Conservation (phyloP, 2,329 filamentous ascomycete genomes). For the Magnaporthales sp. region DNA sequence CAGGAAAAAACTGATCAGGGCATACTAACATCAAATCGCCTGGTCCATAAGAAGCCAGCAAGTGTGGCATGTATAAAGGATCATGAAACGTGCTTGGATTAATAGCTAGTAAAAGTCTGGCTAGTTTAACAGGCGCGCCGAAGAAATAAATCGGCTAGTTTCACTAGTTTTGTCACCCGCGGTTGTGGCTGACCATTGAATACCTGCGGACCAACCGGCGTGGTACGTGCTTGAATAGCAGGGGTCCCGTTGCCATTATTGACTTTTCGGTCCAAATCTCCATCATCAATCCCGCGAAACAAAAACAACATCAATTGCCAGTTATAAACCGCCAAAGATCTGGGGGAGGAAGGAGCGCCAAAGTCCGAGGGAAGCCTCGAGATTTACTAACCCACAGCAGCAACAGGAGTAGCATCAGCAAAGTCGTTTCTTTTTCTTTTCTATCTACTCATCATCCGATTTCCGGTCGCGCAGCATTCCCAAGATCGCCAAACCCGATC, state of each 20-base stretch:
- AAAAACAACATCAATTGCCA: slow-evolving; percentile 5
- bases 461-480: neutral
- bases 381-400: slow-evolving; percentile 3
- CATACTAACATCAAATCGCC: too few species aligned
- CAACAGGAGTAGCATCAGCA: neutral
- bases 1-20: too few species aligned
- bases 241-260: slow-evolving; percentile 2
- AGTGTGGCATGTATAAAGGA: too few species aligned
- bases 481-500: neutral
- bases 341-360: neutral
- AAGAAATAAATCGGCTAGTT: neutral
- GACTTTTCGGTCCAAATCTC: neutral
- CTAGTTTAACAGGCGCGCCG: neutral
- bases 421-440: neutral
- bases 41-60: too few species aligned
- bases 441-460: neutral
- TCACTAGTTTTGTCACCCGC: neutral
- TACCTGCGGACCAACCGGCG: too few species aligned
- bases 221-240: neutral
- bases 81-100: neutral
- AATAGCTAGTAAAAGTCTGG: neutral
- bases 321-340: neutral
- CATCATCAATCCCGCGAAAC: neutral
- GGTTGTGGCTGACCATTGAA: neutral
- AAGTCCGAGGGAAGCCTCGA: slow-evolving; percentile 6